phyloP scores from a whole-genome alignment of 1,139 yeast species.

The Scheffersomyces parashehatae region DNA sequence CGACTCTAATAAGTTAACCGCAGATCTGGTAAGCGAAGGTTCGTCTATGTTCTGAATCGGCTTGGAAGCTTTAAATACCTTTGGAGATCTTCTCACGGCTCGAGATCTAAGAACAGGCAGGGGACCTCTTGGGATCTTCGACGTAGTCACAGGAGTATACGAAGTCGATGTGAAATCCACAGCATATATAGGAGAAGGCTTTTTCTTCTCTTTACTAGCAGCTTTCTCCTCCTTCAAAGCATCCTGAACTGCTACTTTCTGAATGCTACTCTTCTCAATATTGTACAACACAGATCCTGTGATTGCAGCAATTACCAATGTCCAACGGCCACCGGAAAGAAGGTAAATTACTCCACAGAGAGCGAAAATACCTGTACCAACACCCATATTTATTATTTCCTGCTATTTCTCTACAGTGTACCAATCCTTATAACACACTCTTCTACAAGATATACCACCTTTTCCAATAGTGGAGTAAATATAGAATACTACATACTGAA shows the following conservation, averaged over 20 bases:
- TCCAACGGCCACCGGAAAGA: slow-evolving; percentile 27
- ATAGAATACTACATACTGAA: too few species aligned
- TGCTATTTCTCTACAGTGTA: too few species aligned
- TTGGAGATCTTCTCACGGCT: slow-evolving; percentile 34
- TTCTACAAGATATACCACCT: too few species aligned
- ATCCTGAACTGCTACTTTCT: slow-evolving; percentile 1
- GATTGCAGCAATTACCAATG: slow-evolving; percentile 18
- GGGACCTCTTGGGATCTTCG: slow-evolving; percentile 19
- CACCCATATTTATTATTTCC: slow-evolving; percentile 4
- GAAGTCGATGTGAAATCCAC: slow-evolving; percentile 46
- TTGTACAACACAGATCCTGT: slow-evolving; percentile 9
- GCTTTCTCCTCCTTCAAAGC: neutral
- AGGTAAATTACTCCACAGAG: slow-evolving; percentile 21
- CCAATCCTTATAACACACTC: too few species aligned
- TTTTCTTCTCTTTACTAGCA: slow-evolving; percentile 2
- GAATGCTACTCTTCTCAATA: slow-evolving; percentile 2
- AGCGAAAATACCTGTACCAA: slow-evolving; percentile 14
- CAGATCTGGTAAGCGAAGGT: slow-evolving; percentile 31
- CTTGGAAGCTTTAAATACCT: slow-evolving; percentile 39
- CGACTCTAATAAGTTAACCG: slow-evolving; percentile 38
- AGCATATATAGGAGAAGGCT: slow-evolving; percentile 39
- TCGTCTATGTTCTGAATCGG: slow-evolving; percentile 15
- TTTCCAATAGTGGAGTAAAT: too few species aligned
- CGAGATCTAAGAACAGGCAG: slow-evolving; percentile 16
- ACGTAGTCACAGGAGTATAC: slow-evolving; percentile 26